These are phyloP conservation scores for Yamadazyma diospyri DNA, from an alignment of 1,139 yeast genomes.

Conservation along the genomic window DNA sequence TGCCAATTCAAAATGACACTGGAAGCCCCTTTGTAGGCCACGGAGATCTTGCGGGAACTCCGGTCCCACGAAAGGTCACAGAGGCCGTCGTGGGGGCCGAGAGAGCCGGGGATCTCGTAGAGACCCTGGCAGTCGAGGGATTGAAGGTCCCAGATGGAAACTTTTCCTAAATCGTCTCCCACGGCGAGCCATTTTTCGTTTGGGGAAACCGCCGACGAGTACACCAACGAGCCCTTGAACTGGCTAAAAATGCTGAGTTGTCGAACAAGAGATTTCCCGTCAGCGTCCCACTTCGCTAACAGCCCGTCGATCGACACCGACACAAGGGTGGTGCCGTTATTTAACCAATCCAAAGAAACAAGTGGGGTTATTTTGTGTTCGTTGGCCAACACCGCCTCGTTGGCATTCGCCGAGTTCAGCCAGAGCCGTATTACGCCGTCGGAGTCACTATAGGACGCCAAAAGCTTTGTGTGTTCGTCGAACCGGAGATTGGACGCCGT, in stretches of 20 bases:
- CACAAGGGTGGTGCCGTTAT: conserved; percentile 22
- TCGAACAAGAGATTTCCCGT: conserved; percentile 25
- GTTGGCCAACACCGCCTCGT: conserved; percentile 27
- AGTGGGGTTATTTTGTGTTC: conserved; percentile 46
- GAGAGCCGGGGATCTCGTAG: not conserved
- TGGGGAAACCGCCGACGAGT: conserved; percentile 52
- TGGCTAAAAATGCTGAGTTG: conserved; percentile 11
- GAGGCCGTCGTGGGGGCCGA: conserved; percentile 24
- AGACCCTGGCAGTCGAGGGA: conserved; percentile 5
- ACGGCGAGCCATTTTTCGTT: conserved; percentile 49
- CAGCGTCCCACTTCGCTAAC: conserved; percentile 63
- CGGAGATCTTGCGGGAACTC: conserved; percentile 30
- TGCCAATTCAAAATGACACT: conserved; percentile 31
- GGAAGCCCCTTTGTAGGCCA: conserved; percentile 40
- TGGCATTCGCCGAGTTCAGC: conserved; percentile 57
- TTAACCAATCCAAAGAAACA: conserved; percentile 52
- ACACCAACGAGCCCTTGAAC: conserved; percentile 23
- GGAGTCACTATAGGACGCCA: conserved; percentile 70
- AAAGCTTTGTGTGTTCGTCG: conserved; percentile 46
- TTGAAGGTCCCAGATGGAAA: conserved; percentile 48
- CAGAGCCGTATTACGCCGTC: conserved; percentile 72
- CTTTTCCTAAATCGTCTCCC: conserved; percentile 61
- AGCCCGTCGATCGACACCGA: conserved; percentile 67
- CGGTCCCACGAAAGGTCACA: conserved; percentile 45
- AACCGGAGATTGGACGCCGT: conserved; percentile 57